Conservation (phyloP, 106 monocot species). For the Acanthochlamys bracteata region DNA sequence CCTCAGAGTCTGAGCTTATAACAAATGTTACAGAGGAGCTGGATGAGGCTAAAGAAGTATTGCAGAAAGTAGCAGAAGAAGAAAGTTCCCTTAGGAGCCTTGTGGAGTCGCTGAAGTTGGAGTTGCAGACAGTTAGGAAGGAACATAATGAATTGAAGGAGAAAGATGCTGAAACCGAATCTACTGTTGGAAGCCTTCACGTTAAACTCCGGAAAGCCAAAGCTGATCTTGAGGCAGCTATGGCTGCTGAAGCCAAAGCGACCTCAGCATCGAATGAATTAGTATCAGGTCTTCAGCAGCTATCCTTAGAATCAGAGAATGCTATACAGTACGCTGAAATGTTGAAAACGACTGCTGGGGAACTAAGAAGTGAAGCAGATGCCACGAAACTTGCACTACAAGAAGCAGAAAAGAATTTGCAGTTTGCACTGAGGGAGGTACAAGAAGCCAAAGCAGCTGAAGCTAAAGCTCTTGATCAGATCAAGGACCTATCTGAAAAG, state of each 20-base stretch:
- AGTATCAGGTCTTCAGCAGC: slow-evolving; percentile 19
- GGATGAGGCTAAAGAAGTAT: slow-evolving; percentile 29
- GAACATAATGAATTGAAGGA: slow-evolving; percentile 28
- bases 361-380: slow-evolving; percentile 29
- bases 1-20: slow-evolving; percentile 13
- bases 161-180: slow-evolving; percentile 30
- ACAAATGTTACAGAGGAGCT: slow-evolving; percentile 19
- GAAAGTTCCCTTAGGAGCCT: slow-evolving; percentile 23
- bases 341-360: slow-evolving; percentile 18
- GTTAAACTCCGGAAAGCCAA: slow-evolving; percentile 30
- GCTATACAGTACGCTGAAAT: slow-evolving; percentile 19
- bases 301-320: slow-evolving; percentile 23
- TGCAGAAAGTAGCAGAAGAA: slow-evolving; percentile 40
- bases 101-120: slow-evolving; percentile 22
- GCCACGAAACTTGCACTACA: slow-evolving; percentile 3
- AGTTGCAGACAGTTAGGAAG: slow-evolving; percentile 26
- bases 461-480: slow-evolving; percentile 21
- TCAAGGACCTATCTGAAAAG: slow-evolving; percentile 22
- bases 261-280: slow-evolving; percentile 15
- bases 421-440: slow-evolving; percentile 16
- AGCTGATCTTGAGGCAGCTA: slow-evolving; percentile 23
- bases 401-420: slow-evolving; percentile 22
- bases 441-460: slow-evolving; percentile 34
- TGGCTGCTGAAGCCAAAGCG: slow-evolving; percentile 16
- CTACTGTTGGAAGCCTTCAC: slow-evolving; percentile 16